Evolutionary conservation across 1,284 basidiomycete genomes (phyloP), one percentile per base, ranked within the genome.

Genomic region (Heterobasidion annosum): DNA sequence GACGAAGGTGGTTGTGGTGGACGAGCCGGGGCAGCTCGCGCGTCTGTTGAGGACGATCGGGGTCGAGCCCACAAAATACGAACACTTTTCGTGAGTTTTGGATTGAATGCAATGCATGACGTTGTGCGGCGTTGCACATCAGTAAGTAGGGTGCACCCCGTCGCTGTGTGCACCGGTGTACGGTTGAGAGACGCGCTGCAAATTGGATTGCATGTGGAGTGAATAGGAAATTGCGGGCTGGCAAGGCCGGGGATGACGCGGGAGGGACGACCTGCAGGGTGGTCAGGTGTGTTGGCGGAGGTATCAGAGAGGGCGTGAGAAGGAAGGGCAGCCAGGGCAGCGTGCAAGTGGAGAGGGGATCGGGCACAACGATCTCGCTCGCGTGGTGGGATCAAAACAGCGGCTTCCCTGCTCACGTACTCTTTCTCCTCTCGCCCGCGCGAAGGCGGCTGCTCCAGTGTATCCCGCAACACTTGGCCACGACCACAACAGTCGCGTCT

Each of bases 41-140:
- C 66, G 69, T 45, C 70, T 86, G 54, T 69, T 85, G 55, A 68
- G 68, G 52, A 70, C 70, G 60, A 65, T 85, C 48, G 69, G 73
- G 1, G 61, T 77, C 49, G 63, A 51, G 18, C 66, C 69, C 18
- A 63, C 60, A 13, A 64, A 63, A 54, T 63, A 68, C 37, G 65
- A 69, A 58, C 73, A 77, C 53, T 83, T 84, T 66, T 72, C 73
- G 61, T 79, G 58, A 58, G 34, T 34, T 8, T 15, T 25, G 25
- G 12, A 37, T 19, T 13, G 48, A 34, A 37, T 50, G 35, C 48
- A 34, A 37, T 50, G 35, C 48, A 25, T 25, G 25, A 25, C 25
- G 25, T 25, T 25, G 25, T 25, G 25, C 25, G 25, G 4, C 25
- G 25, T 25, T 25, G 25, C 25, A 3, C 25, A 25, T 25, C 3